These are phyloP conservation scores for Mycena vitilis DNA, from an alignment of 768 basidiomycete species.

Conservation along the genomic window DNA sequence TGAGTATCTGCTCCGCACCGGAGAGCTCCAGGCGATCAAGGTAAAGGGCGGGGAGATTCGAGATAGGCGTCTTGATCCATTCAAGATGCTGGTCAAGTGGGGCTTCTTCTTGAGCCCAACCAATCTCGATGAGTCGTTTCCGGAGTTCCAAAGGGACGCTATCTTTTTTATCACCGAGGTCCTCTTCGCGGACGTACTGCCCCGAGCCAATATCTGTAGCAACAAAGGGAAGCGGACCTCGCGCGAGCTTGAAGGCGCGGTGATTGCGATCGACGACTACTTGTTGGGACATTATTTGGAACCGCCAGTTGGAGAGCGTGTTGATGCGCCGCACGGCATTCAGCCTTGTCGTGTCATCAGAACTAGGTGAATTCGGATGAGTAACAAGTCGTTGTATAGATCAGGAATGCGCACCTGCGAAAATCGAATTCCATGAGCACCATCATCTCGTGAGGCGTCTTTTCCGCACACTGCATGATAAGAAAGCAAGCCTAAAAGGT, in stretches of 20 bases:
- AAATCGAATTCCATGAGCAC: constrained; percentile 66
- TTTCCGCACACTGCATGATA: constrained; percentile 80
- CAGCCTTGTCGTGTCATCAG: constrained; percentile 59
- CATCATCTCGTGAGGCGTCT: constrained; percentile 59
- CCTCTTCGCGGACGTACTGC: constrained; percentile 66
- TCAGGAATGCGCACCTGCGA: constrained; percentile 55
- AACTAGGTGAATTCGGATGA: constrained; percentile 48
- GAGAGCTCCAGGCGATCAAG: constrained; percentile 62
- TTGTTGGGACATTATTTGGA: constrained; percentile 73
- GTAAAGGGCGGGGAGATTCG: constrained; percentile 68
- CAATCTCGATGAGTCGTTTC: constrained; percentile 76
- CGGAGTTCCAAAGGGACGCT: constrained; percentile 73
- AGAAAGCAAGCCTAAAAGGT: constrained; percentile 67
- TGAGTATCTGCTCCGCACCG: constrained; percentile 37
- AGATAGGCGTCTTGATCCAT: constrained; percentile 73
- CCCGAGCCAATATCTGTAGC: constrained; percentile 80
- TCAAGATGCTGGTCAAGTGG: constrained; percentile 66
- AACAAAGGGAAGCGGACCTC: constrained; percentile 78
- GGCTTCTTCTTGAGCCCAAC: constrained; percentile 75
- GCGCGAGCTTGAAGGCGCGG: constrained; percentile 77
- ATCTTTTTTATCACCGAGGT: constrained; percentile 59
- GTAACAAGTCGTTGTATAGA: constrained; percentile 10
- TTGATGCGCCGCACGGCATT: constrained; percentile 67
- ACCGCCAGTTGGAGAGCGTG: constrained; percentile 73
- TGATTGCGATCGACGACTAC: constrained; percentile 69